These are phyloP conservation scores for Brassica juncea DNA, from an alignment of 345 rosid species.

Conservation along the genomic window DNA sequence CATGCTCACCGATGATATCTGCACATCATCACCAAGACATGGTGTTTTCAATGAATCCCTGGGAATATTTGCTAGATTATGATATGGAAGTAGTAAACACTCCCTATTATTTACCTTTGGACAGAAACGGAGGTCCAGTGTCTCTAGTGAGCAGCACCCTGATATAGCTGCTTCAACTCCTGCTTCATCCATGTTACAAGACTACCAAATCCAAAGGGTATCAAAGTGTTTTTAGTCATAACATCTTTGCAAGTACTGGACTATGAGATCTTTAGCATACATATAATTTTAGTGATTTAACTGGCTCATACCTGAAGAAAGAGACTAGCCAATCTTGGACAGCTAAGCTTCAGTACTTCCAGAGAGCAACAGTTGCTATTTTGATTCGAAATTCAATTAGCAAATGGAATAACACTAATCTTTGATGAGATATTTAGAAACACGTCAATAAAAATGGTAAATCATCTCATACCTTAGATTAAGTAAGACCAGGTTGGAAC, in stretches of 20 bases:
- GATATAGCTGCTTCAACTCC: slow-evolving; percentile 75
- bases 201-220: slow-evolving; percentile 47
- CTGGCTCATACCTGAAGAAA: slow-evolving; percentile 67
- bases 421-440: neutral
- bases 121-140: slow-evolving; percentile 91
- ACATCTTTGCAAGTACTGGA: neutral
- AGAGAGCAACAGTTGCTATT: slow-evolving; percentile 81
- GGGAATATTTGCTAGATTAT: neutral
- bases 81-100: neutral
- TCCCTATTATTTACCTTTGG: slow-evolving; percentile 60
- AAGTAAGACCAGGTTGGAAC: slow-evolving; percentile 69
- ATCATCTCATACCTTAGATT: slow-evolving; percentile 65
- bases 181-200: slow-evolving; percentile 76
- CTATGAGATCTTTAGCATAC: neutral
- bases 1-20: slow-evolving; percentile 78
- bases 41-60: neutral
- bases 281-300: neutral
- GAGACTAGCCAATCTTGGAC: slow-evolving; percentile 84
- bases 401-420: slow-evolving; percentile 2
- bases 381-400: slow-evolving; percentile 10
- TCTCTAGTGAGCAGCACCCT: slow-evolving; percentile 79
- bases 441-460: neutral
- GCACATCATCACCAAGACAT: slow-evolving; percentile 19
- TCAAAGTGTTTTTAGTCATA: slow-evolving; percentile 22
- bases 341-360: slow-evolving; percentile 78